Percentiles rank a stretch among this genome's conserved stretches.
These are phyloP conservation scores for Dryadomyces quercus-mongolicae DNA, from an alignment of 2,329 filamentous ascomycete species.

Conservation along the genomic window DNA sequence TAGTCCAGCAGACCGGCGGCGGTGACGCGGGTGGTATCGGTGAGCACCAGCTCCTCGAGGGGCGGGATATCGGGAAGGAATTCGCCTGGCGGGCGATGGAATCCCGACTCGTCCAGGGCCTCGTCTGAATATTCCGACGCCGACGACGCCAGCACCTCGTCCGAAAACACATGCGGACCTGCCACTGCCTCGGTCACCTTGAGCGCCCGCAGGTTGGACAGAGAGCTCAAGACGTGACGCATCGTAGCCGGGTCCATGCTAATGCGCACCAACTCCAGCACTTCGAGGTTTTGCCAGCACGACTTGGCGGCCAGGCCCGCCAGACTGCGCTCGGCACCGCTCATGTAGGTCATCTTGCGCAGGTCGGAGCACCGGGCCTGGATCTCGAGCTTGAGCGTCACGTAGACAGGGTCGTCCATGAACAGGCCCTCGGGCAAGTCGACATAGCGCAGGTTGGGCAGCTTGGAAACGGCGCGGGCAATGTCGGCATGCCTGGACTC, in stretches of 20 bases:
- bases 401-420: constrained; percentile 63
- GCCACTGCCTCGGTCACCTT: constrained; percentile 58
- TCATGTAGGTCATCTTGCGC: constrained; percentile 76
- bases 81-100: constrained; percentile 30
- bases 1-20: constrained; percentile 57
- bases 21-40: constrained; percentile 60
- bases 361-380: constrained; percentile 74
- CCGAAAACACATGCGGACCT: constrained; percentile 40
- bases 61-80: constrained; percentile 62
- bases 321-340: constrained; percentile 67
- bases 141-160: constrained; percentile 50
- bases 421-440: constrained; percentile 85
- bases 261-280: constrained; percentile 57
- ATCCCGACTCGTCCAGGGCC: not conserved
- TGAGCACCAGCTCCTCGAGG: constrained; percentile 60
- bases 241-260: constrained; percentile 59
- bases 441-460: constrained; percentile 77
- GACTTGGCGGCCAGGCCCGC: constrained; percentile 53
- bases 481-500: constrained; percentile 77
- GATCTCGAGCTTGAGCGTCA: constrained; percentile 69
- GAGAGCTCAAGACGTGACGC: constrained; percentile 55
- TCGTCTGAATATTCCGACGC: not conserved
- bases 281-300: constrained; percentile 59
- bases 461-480: constrained; percentile 71
- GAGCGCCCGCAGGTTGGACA: constrained; percentile 58